A percentile compares a stretch with the other conserved stretches of the same genome.
These are phyloP conservation scores for Diaporthe ilicicola DNA, from an alignment of 2,329 filamentous ascomycete genomes.

Conservation along the genomic window DNA sequence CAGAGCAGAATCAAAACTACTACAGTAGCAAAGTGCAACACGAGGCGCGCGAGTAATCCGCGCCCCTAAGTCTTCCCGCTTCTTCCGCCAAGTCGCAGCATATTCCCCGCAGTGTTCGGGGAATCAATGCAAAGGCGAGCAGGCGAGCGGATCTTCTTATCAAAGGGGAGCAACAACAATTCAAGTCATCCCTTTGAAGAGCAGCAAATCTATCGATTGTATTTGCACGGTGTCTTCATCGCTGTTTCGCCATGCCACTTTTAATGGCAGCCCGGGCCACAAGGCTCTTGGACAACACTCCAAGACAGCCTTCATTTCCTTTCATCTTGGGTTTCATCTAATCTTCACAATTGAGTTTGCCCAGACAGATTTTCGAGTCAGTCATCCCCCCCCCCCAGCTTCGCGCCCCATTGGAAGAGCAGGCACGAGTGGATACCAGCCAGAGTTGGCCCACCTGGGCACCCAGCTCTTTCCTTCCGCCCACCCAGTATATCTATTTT, in stretches of 20 bases:
- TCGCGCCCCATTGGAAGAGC: not conserved
- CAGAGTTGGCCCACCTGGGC: too few species aligned
- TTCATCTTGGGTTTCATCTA: not conserved
- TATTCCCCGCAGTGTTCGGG: not conserved
- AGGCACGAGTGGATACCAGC: not conserved
- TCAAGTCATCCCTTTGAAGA: not conserved
- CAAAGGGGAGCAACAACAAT: not conserved
- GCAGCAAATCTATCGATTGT: too few species aligned
- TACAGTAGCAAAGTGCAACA: not conserved
- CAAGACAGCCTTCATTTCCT: not conserved
- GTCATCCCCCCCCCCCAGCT: not conserved
- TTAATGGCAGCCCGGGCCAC: not conserved
- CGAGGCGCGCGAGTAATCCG: not conserved
- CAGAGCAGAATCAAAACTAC: not conserved
- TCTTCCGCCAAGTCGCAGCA: not conserved
- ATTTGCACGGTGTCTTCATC: too few species aligned
- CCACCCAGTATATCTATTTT: too few species aligned
- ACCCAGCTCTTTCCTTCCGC: too few species aligned
- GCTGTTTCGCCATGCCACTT: too few species aligned
- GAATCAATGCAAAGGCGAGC: too few species aligned
- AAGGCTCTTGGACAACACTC: not conserved
- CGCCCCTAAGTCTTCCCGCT: not conserved
- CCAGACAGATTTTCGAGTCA: not conserved
- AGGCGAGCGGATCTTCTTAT: too few species aligned
- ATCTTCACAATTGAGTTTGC: not conserved